Evolutionary conservation across 805 yeast species (phyloP).

Genomic region (Starmerella etchellsii): DNA sequence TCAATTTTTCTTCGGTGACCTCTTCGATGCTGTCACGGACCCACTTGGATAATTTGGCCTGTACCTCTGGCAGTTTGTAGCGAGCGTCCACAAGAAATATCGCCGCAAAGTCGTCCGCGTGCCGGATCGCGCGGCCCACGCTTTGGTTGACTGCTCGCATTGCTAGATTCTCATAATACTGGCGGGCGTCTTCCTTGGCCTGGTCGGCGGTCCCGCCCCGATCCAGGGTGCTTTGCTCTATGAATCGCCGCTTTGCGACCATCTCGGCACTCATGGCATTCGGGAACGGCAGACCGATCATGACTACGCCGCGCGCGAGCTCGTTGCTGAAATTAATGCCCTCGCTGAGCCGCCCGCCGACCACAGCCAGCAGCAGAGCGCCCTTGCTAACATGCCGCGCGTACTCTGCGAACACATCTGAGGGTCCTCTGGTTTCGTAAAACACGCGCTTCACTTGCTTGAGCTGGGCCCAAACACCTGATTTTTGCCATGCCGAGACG

Average conservation of each 20-base stretch:
- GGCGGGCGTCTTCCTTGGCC: constrained; percentile 34
- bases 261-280: constrained; percentile 72
- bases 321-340: constrained; percentile 85
- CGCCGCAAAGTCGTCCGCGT: constrained; percentile 64
- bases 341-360: constrained; percentile 86
- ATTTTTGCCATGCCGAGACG: constrained; percentile 38
- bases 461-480: constrained; percentile 22
- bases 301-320: constrained; percentile 72
- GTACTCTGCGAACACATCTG: constrained; percentile 39
- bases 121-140: constrained; percentile 84
- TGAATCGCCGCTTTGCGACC: constrained; percentile 52
- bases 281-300: constrained; percentile 86
- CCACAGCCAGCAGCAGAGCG: constrained; percentile 67
- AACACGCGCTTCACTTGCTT: constrained; percentile 31
- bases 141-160: constrained; percentile 88
- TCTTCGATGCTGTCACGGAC: constrained; percentile 33
- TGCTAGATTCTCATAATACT: constrained; percentile 69
- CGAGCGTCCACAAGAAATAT: constrained; percentile 61
- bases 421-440: constrained; percentile 39
- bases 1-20: not conserved
- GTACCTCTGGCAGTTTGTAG: constrained; percentile 37
- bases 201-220: constrained; percentile 35
- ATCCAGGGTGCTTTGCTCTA: constrained; percentile 40
- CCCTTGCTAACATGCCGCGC: constrained; percentile 37
- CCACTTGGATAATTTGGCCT: constrained; percentile 61